phyloP scores from a whole-genome alignment of 2,329 filamentous ascomycete species.

The Chaetomiaceae sp. region DNA sequence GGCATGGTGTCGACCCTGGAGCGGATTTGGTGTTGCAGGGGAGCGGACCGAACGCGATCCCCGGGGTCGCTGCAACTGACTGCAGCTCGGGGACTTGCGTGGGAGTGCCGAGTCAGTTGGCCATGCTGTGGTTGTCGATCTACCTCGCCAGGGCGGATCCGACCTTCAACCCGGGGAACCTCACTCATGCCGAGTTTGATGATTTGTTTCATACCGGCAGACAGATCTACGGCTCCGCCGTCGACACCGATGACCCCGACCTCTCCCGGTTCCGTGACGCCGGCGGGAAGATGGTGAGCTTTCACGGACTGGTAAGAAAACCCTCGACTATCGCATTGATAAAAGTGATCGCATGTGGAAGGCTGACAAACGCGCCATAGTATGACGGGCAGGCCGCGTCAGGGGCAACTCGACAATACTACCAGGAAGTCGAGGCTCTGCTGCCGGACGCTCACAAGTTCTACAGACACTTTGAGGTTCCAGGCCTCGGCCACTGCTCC shows the following conservation, averaged over 20 bases:
- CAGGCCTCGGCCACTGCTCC: conserved; percentile 30
- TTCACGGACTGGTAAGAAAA: conserved; percentile 34
- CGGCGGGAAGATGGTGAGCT: conserved; percentile 46
- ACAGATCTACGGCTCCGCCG: conserved; percentile 3
- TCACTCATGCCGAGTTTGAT: conserved; percentile 8
- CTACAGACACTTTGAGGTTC: conserved; percentile 29
- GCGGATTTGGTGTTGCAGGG: conserved; percentile 6
- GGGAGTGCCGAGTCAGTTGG: not conserved
- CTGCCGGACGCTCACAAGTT: conserved; percentile 21
- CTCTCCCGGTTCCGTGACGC: conserved; percentile 37
- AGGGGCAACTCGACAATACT: conserved; percentile 25
- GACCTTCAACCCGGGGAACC: not conserved
- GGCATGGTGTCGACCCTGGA: conserved; percentile 17
- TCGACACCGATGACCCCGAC: conserved; percentile 32
- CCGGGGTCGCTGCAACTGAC: conserved; percentile 3
- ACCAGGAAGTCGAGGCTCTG: conserved; percentile 19
- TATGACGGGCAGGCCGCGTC: conserved; percentile 20
- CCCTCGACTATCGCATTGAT: not conserved
- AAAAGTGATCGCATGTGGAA: too few relatives aligned
- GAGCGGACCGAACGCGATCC: not conserved
- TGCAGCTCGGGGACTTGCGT: conserved; percentile 4
- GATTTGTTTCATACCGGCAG: not conserved
- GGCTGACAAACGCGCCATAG: too few relatives aligned
- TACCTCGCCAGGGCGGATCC: conserved; percentile 4
- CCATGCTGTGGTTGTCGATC: not conserved